Conservation (phyloP, 2,329 filamentous ascomycete species). For the Gnomoniopsis sp. region DNA sequence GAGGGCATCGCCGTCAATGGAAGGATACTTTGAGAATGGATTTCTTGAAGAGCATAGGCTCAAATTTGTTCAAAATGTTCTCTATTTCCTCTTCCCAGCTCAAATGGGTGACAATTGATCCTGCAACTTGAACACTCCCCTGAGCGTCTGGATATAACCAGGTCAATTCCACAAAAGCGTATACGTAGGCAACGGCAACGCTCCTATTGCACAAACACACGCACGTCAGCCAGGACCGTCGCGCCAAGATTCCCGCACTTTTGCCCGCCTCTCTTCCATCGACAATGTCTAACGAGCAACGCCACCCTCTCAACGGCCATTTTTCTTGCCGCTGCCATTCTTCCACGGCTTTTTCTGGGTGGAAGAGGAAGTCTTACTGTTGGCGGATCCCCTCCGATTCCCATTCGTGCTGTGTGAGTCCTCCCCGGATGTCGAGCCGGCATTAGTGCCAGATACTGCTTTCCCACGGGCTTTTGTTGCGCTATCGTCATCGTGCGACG, state of each 20-base stretch:
- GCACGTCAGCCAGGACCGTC: constrained; percentile 1
- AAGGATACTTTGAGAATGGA: too few relatives aligned
- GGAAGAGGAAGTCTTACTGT: not conserved
- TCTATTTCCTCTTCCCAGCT: not conserved
- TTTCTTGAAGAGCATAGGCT: not conserved
- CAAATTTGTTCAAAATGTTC: not conserved
- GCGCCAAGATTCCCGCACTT: not conserved
- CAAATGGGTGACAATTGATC: not conserved
- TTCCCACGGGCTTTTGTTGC: not conserved
- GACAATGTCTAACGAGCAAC: too few relatives aligned
- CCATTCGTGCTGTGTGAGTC: not conserved
- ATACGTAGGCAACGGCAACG: not conserved
- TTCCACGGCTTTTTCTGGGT: constrained; percentile 7
- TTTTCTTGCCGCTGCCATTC: constrained; percentile 1
- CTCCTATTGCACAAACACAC: not conserved
- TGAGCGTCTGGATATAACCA: not conserved
- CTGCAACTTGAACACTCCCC: not conserved
- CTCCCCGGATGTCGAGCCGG: not conserved
- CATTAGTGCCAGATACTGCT: not conserved
- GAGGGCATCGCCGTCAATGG: too few relatives aligned
- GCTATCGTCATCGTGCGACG: not conserved
- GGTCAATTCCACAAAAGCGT: not conserved
- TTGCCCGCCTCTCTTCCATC: not conserved
- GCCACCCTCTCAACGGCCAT: not conserved
- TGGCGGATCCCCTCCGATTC: constrained; percentile 1